phyloP scores from a whole-genome alignment of 2,329 filamentous ascomycete species.

The Allantophomopsis cytisporea region DNA sequence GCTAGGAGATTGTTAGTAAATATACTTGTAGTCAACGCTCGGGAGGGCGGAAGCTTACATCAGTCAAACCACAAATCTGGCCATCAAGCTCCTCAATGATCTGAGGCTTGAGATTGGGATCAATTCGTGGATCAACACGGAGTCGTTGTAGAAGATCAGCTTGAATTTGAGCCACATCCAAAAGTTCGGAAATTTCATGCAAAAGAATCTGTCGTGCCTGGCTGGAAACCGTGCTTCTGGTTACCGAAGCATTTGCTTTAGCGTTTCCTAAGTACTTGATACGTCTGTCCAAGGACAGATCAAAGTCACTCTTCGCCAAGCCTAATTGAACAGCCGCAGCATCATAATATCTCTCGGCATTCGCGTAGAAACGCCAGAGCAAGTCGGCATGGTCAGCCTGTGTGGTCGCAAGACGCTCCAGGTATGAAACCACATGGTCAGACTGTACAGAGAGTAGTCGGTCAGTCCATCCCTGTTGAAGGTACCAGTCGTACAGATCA shows the following conservation, averaged over 20 bases:
- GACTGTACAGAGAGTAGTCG: conserved; percentile 77
- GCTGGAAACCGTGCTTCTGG: conserved; percentile 61
- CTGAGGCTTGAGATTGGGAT: conserved; percentile 44
- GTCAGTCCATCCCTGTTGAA: conserved; percentile 71
- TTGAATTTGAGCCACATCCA: conserved; percentile 91
- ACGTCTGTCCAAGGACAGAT: conserved; percentile 66
- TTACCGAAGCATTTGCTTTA: conserved; percentile 82
- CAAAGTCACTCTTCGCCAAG: conserved; percentile 72
- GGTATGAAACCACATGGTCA: conserved; percentile 73
- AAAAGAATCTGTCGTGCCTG: conserved; percentile 76
- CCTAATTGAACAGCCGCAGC: conserved; percentile 78
- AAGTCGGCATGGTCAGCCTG: conserved; percentile 75
- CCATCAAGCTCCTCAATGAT: conserved; percentile 61
- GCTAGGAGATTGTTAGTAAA: conserved; percentile 28
- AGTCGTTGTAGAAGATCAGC: conserved; percentile 78
- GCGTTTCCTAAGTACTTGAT: conserved; percentile 85
- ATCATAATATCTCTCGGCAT: conserved; percentile 70
- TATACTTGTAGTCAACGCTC: background rate
- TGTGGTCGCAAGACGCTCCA: conserved; percentile 60
- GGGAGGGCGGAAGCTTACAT: conserved; percentile 47
- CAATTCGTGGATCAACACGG: conserved; percentile 57
- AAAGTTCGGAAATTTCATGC: conserved; percentile 70
- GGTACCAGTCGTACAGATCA: conserved; percentile 96
- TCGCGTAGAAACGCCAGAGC: conserved; percentile 84
- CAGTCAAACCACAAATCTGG: conserved; percentile 61